Conservation (phyloP, 768 basidiomycete genomes). For the Artomyces pyxidatus region DNA sequence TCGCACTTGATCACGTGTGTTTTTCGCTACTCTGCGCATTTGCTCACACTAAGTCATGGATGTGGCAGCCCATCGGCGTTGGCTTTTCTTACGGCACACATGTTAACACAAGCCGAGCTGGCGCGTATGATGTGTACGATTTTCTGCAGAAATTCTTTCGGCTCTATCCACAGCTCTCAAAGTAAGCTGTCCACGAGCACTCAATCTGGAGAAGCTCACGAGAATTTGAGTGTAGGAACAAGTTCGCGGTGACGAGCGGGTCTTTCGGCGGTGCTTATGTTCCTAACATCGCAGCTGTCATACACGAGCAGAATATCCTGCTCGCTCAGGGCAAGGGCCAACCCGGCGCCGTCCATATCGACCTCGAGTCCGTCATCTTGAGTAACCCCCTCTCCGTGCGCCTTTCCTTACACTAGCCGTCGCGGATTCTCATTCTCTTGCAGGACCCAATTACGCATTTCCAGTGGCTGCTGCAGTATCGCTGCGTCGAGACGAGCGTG, state of each 20-base stretch:
- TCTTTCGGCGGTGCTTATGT: constrained; percentile 30
- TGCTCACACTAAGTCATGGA: neutral
- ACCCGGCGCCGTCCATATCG: constrained; percentile 20
- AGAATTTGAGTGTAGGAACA: neutral
- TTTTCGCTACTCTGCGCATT: constrained; percentile 17
- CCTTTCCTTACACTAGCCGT: neutral
- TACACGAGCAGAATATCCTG: constrained; percentile 25
- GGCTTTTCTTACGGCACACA: constrained; percentile 27
- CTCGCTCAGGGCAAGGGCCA: constrained; percentile 15
- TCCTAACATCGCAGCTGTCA: constrained; percentile 29
- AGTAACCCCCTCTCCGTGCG: constrained; percentile 21
- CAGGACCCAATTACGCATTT: constrained; percentile 24
- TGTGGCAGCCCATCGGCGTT: constrained; percentile 12
- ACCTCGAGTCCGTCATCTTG: constrained; percentile 27
- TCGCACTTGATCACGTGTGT: constrained; percentile 11
- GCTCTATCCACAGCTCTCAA: constrained; percentile 18
- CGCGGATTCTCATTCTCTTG: neutral
- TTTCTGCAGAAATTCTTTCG: constrained; percentile 29
- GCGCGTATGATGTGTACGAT: constrained; percentile 28
- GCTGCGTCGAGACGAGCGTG: constrained; percentile 21
- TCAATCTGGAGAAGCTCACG: neutral
- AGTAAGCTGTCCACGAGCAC: neutral
- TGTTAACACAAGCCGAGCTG: constrained; percentile 26
- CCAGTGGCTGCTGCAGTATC: constrained; percentile 23
- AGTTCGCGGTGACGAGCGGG: constrained; percentile 24